phyloP scores from a whole-genome alignment of 176 grass and related monocot genomes.

The Musa schizocarpa region DNA sequence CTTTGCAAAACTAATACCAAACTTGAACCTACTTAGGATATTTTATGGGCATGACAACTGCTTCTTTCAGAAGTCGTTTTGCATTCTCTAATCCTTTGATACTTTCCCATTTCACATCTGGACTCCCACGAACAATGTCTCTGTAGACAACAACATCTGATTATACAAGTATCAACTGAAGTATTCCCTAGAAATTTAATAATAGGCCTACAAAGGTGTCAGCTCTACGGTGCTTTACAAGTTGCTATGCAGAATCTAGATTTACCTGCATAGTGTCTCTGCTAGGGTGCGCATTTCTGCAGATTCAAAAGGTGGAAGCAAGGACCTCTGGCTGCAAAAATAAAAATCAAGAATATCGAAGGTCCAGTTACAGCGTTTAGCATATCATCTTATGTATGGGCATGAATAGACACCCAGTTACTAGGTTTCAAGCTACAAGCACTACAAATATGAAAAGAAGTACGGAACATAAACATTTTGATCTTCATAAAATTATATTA shows the following conservation, averaged over 20 bases:
- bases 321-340: conserved; percentile 72
- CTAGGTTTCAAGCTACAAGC: background rate
- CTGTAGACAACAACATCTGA: conserved; percentile 28
- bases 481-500: too few relatives aligned
- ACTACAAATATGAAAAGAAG: too few relatives aligned
- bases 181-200: background rate
- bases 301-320: conserved; percentile 75
- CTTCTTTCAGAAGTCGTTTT: conserved; percentile 87
- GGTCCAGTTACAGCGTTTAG: background rate
- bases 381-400: background rate
- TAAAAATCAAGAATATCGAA: conserved; percentile 1
- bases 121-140: conserved; percentile 82
- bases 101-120: conserved; percentile 98
- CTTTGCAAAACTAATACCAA: background rate
- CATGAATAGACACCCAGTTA: background rate
- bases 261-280: conserved; percentile 74
- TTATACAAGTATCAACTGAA: background rate
- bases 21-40: conserved; percentile 77
- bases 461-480: too few relatives aligned
- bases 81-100: conserved; percentile 91
- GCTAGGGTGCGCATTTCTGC: conserved; percentile 79
- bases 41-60: conserved; percentile 97
- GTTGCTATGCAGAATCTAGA: background rate
- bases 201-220: too few relatives aligned
- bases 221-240: too few relatives aligned